Conservation (phyloP, 164 flowering plant genomes). For the Brasenia schreberi region DNA sequence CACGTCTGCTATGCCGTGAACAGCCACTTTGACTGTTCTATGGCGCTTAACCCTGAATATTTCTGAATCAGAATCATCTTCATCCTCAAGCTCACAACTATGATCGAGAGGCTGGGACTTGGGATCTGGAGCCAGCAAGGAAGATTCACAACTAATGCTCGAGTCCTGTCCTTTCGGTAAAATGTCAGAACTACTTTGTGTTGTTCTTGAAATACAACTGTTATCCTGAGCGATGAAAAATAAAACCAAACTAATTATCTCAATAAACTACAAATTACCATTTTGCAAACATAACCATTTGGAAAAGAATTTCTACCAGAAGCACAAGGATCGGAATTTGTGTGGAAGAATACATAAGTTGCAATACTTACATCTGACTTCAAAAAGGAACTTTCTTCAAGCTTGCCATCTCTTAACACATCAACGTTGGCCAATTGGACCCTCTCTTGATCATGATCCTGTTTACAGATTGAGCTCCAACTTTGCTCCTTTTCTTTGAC, state of each 20-base stretch:
- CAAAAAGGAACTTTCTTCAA: constrained; percentile 6
- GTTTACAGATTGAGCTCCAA: not conserved
- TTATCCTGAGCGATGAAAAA: too few relatives aligned
- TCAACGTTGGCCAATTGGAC: not conserved
- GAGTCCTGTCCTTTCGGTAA: not conserved
- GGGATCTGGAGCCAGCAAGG: too few relatives aligned
- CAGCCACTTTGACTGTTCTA: constrained; percentile 26
- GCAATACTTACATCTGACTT: constrained; percentile 21
- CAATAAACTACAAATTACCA: too few relatives aligned
- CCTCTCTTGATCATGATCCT: not conserved
- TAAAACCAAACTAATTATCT: too few relatives aligned
- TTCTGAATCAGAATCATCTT: constrained; percentile 71
- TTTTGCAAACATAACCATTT: too few relatives aligned
- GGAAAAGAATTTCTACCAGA: not conserved
- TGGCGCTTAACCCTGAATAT: constrained; percentile 74
- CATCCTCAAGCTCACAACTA: constrained; percentile 11
- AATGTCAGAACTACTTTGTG: not conserved
- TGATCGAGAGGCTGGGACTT: constrained; percentile 8
- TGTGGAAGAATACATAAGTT: not conserved
- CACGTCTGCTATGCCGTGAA: constrained; percentile 14
- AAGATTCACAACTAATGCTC: not conserved
- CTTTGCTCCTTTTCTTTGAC: not conserved
- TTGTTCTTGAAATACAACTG: too few relatives aligned
- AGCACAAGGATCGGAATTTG: not conserved
- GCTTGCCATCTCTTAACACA: not conserved